phyloP scores from a whole-genome alignment of 345 rosid species.

The Kernera saxatilis region DNA sequence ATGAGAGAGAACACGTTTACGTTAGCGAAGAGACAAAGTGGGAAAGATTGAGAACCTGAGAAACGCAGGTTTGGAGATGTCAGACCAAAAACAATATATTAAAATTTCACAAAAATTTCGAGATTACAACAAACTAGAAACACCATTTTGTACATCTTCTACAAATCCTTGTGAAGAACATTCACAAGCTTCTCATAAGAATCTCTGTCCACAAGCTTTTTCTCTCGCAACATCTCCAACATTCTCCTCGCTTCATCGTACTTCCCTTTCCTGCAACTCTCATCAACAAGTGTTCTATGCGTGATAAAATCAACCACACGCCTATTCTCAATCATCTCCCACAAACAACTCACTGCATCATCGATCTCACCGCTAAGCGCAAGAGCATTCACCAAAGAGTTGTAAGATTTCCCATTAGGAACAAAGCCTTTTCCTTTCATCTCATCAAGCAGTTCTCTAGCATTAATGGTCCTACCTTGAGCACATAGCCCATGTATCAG shows the following conservation, averaged over 20 bases:
- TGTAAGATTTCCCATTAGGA: slow-evolving; percentile 69
- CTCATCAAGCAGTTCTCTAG: slow-evolving; percentile 59
- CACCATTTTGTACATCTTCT: not conserved
- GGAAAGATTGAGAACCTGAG: too few species aligned
- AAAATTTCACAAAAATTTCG: not conserved
- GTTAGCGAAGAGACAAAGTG: too few species aligned
- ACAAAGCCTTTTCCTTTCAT: slow-evolving; percentile 75
- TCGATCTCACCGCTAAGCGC: slow-evolving; percentile 63
- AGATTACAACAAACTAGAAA: not conserved
- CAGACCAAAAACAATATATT: too few species aligned
- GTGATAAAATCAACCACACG: slow-evolving; percentile 64
- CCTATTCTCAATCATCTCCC: slow-evolving; percentile 76
- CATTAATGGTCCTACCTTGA: slow-evolving; percentile 77
- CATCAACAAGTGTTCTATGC: slow-evolving; percentile 60
- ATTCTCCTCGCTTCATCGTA: slow-evolving; percentile 48
- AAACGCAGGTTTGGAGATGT: too few species aligned
- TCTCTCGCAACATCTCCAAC: slow-evolving; percentile 54
- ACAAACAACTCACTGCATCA: slow-evolving; percentile 51
- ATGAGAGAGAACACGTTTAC: too few species aligned
- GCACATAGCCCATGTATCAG: slow-evolving; percentile 80
- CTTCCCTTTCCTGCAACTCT: slow-evolving; percentile 59
- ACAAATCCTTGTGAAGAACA: slow-evolving; percentile 56
- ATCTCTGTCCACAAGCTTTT: slow-evolving; percentile 50
- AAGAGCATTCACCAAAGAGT: slow-evolving; percentile 76
- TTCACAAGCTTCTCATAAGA: slow-evolving; percentile 51